These are phyloP conservation scores for Saccharomycopsis malanga DNA, from an alignment of 805 yeast species.

Conservation along the genomic window DNA sequence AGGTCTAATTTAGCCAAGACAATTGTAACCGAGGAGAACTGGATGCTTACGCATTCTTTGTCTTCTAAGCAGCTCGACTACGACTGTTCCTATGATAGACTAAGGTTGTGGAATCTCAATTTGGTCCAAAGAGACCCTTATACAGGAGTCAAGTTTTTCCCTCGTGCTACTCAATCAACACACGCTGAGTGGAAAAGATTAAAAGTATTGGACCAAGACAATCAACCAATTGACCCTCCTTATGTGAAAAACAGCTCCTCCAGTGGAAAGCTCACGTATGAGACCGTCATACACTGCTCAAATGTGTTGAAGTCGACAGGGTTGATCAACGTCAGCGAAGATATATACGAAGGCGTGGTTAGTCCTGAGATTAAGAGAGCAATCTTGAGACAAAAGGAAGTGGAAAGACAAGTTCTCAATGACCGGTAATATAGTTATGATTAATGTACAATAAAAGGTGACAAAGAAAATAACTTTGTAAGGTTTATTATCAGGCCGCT, in stretches of 20 bases:
- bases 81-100: constrained; percentile 50
- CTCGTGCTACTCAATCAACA: constrained; percentile 69
- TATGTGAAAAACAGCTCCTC: constrained; percentile 24
- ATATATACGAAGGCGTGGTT: constrained; percentile 50
- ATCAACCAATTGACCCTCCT: constrained; percentile 25
- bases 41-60: constrained; percentile 82
- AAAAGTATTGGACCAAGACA: constrained; percentile 17
- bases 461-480: background rate
- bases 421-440: background rate
- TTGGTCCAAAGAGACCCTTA: constrained; percentile 68
- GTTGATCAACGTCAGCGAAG: constrained; percentile 48
- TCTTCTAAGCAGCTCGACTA: constrained; percentile 69
- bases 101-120: constrained; percentile 39
- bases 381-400: constrained; percentile 51
- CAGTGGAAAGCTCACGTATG: constrained; percentile 35
- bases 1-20: constrained; percentile 20
- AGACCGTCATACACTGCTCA: constrained; percentile 40
- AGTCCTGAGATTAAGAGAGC: constrained; percentile 53
- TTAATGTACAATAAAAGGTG: background rate
- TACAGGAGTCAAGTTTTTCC: constrained; percentile 75
- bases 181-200: constrained; percentile 28
- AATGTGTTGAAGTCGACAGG: constrained; percentile 57
- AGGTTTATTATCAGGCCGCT: too few species aligned
- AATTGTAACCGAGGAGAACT: constrained; percentile 49
- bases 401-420: constrained; percentile 26